A percentile compares a stretch with the other conserved stretches of the same genome.
Conservation (phyloP, 176 grass and related monocot genomes). For the Avena atlantica region DNA sequence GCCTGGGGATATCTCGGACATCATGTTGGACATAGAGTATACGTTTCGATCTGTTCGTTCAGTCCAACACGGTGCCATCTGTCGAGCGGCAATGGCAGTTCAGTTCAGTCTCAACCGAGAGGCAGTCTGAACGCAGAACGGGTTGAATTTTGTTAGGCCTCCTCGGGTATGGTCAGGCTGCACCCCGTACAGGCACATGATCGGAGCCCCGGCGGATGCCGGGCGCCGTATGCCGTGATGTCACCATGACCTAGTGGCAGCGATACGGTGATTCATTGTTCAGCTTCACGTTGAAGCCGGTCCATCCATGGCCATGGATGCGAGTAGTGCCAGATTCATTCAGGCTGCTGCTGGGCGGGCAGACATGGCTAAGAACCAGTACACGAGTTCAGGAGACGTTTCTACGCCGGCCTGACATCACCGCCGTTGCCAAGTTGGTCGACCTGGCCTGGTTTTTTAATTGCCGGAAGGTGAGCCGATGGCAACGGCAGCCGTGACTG, state of each 20-base stretch:
- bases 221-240: constrained; percentile 21
- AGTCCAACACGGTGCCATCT: constrained; percentile 25
- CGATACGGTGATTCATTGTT: constrained; percentile 17
- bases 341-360: constrained; percentile 20
- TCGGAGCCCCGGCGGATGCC: constrained; percentile 8
- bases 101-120: constrained; percentile 19
- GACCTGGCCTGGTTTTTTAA: constrained; percentile 22
- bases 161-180: constrained; percentile 43
- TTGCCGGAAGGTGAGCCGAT: constrained; percentile 39
- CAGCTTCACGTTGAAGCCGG: constrained; percentile 32
- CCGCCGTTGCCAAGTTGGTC: constrained; percentile 9
- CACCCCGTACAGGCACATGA: constrained; percentile 33
- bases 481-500: constrained; percentile 23
- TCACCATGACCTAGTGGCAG: constrained; percentile 40
- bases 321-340: constrained; percentile 35
- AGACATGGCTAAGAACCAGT: constrained; percentile 44
- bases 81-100: constrained; percentile 37
- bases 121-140: constrained; percentile 36
- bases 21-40: constrained; percentile 38
- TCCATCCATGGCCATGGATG: constrained; percentile 20
- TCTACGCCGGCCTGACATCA: constrained; percentile 13
- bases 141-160: not conserved
- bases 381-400: constrained; percentile 35
- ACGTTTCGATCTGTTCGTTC: constrained; percentile 39
- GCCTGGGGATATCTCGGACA: constrained; percentile 45